phyloP scores from a whole-genome alignment of 1,284 basidiomycete species.

The Malassezia globosa region DNA sequence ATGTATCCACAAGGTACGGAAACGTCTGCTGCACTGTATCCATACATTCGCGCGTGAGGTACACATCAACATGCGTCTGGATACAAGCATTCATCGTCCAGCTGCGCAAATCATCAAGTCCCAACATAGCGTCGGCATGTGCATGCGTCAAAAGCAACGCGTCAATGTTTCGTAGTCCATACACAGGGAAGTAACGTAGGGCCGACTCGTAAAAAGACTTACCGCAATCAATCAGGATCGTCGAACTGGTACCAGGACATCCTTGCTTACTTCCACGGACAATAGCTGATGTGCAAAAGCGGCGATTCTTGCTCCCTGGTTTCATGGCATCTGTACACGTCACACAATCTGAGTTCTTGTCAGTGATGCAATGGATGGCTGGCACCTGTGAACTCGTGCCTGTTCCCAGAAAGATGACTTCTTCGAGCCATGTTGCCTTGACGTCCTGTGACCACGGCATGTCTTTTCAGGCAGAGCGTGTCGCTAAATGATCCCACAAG shows the following conservation, averaged over 20 bases:
- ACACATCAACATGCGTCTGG: conserved; percentile 35
- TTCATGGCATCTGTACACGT: conserved; percentile 33
- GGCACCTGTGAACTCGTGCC: conserved; percentile 41
- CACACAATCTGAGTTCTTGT: conserved; percentile 14
- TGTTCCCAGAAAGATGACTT: conserved; percentile 36
- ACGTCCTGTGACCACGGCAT: neutral
- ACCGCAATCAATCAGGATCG: conserved; percentile 42
- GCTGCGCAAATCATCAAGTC: conserved; percentile 36
- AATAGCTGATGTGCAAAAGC: conserved; percentile 29
- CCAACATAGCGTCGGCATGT: conserved; percentile 41
- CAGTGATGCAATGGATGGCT: conserved; percentile 31
- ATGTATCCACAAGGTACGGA: conserved; percentile 36
- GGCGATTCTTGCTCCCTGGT: conserved; percentile 30
- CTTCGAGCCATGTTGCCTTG: conserved; percentile 26
- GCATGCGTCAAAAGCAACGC: conserved; percentile 41
- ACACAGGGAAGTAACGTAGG: conserved; percentile 21
- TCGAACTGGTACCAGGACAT: conserved; percentile 13
- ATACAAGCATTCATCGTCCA: conserved; percentile 40
- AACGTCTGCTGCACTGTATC: conserved; percentile 29
- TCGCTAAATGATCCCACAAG: too few species aligned
- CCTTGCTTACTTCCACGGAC: conserved; percentile 21
- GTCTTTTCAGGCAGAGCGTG: too few species aligned
- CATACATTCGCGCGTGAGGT: conserved; percentile 32
- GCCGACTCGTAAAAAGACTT: conserved; percentile 40
- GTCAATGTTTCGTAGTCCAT: conserved; percentile 28